These are phyloP conservation scores for Collariella sp. DNA, from an alignment of 495 filamentous ascomycete genomes.

Conservation along the genomic window DNA sequence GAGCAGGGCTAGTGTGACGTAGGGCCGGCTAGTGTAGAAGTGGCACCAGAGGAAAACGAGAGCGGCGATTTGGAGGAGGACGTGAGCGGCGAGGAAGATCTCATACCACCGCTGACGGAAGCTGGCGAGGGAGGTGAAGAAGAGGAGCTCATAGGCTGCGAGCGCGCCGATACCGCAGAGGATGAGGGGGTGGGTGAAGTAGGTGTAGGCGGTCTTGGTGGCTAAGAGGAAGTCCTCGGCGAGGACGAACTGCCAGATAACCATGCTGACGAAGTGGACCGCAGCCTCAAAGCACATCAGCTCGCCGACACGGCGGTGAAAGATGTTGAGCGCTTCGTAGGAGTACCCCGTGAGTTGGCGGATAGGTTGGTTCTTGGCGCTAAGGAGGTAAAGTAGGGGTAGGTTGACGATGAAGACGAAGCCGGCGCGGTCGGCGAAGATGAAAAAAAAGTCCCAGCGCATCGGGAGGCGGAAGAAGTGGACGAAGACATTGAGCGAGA, in stretches of 20 bases:
- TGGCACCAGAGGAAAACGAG: conserved; percentile 50
- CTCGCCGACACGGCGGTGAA: conserved; percentile 38
- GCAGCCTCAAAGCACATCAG: conserved; percentile 27
- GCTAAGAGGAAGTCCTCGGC: conserved; percentile 20
- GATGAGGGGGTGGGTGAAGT: conserved; percentile 29
- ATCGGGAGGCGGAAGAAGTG: conserved; percentile 42
- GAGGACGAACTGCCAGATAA: conserved; percentile 35
- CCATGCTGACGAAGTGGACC: conserved; percentile 33
- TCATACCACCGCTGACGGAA: conserved; percentile 27
- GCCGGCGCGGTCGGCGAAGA: conserved; percentile 48
- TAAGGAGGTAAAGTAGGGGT: conserved; percentile 51
- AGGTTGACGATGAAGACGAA: conserved; percentile 48
- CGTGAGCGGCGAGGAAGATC: conserved; percentile 32
- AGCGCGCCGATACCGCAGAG: conserved; percentile 31
- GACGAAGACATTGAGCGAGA: conserved; percentile 50
- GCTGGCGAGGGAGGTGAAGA: conserved; percentile 31
- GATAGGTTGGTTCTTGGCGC: conserved; percentile 56
- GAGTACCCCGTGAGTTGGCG: conserved; percentile 51
- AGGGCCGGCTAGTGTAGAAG: conserved; percentile 26
- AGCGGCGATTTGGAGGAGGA: conserved; percentile 44
- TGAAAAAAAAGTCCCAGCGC: conserved; percentile 38
- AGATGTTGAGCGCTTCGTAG: conserved; percentile 56
- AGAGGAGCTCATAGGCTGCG: conserved; percentile 51
- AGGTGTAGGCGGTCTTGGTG: conserved; percentile 8
- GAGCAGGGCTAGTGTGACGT: conserved; percentile 16